phyloP scores from a whole-genome alignment of 331 rosid species.

The Quercus tomentella region DNA sequence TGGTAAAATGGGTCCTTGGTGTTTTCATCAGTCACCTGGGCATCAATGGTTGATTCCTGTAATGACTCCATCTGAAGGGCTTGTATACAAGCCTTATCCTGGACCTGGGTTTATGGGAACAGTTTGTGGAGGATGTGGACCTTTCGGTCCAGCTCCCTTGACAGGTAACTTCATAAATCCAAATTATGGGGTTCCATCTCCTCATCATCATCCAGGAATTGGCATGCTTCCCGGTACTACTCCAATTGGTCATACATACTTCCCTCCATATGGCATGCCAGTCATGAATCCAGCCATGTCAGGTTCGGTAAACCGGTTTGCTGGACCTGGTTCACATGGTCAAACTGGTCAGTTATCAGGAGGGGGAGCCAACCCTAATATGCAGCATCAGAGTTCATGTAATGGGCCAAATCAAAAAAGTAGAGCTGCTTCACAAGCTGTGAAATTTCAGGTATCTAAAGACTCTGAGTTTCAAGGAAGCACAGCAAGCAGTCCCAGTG shows the following conservation, averaged over 20 bases:
- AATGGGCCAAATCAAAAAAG: conserved; percentile 36
- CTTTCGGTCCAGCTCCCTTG: conserved; percentile 45
- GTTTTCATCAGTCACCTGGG: conserved; percentile 63
- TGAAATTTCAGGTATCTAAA: conserved; percentile 36
- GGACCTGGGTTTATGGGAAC: conserved; percentile 64
- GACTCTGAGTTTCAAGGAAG: conserved; percentile 66
- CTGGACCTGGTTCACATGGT: conserved; percentile 29
- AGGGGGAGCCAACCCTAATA: conserved; percentile 28
- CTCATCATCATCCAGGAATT: conserved; percentile 43
- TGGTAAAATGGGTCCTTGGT: conserved; percentile 55
- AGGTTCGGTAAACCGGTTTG: conserved; percentile 41
- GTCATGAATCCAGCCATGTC: conserved; percentile 43
- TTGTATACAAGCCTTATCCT: conserved; percentile 79
- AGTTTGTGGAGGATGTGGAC: conserved; percentile 64
- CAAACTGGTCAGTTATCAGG: conserved; percentile 29
- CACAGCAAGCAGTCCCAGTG: conserved; percentile 60
- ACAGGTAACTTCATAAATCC: conserved; percentile 51
- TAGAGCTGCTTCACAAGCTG: conserved; percentile 27
- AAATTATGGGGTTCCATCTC: conserved; percentile 49
- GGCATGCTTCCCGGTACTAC: conserved; percentile 42
- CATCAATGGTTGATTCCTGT: conserved; percentile 89
- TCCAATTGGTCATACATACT: conserved; percentile 51
- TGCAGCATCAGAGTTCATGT: conserved; percentile 46
- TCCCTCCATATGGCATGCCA: conserved; percentile 68
- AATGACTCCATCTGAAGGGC: conserved; percentile 88